These are phyloP conservation scores for Wallacemonas sp. DNA, from an alignment of 208 protist species.

Conservation along the genomic window DNA sequence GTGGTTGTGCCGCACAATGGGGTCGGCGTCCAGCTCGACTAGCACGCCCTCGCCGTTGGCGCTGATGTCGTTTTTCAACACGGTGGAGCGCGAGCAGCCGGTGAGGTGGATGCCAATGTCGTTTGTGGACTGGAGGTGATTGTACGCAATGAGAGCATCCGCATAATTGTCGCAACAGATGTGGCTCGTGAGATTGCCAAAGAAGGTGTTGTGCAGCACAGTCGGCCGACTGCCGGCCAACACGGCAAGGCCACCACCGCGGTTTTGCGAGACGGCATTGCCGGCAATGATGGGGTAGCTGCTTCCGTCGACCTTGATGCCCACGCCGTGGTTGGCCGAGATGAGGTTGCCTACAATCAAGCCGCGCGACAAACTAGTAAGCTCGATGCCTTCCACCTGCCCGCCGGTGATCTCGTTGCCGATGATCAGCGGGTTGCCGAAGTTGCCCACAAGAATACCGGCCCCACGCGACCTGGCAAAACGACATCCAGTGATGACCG, in stretches of 20 bases:
- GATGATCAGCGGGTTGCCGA: slow-evolving; percentile 81
- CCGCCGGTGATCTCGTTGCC: slow-evolving; percentile 77
- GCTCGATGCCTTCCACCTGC: slow-evolving; percentile 50
- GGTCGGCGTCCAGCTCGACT: slow-evolving; percentile 80
- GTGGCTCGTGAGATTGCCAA: slow-evolving; percentile 48
- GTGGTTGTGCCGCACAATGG: slow-evolving; percentile 58
- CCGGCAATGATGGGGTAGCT: slow-evolving; percentile 57
- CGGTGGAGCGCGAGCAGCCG: slow-evolving; percentile 55
- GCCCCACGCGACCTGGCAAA: slow-evolving; percentile 61
- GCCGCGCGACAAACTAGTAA: slow-evolving; percentile 53
- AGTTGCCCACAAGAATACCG: slow-evolving; percentile 67
- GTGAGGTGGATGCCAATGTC: slow-evolving; percentile 54
- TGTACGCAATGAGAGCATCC: slow-evolving; percentile 65
- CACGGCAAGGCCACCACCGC: slow-evolving; percentile 37
- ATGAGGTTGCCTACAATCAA: slow-evolving; percentile 82
- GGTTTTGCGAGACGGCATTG: slow-evolving; percentile 64
- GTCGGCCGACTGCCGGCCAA: slow-evolving; percentile 40
- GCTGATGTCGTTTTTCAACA: slow-evolving; percentile 49
- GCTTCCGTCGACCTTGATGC: slow-evolving; percentile 39
- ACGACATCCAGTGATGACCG: slow-evolving; percentile 78
- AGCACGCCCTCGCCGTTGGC: slow-evolving; percentile 67
- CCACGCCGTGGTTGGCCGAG: slow-evolving; percentile 40
- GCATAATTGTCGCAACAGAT: slow-evolving; percentile 41
- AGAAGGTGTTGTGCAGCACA: slow-evolving; percentile 60
- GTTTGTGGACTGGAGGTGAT: slow-evolving; percentile 35